Base-by-base conservation (phyloP, 2,329 filamentous ascomycete genomes). In the Trichoderma semiorbis region DNA sequence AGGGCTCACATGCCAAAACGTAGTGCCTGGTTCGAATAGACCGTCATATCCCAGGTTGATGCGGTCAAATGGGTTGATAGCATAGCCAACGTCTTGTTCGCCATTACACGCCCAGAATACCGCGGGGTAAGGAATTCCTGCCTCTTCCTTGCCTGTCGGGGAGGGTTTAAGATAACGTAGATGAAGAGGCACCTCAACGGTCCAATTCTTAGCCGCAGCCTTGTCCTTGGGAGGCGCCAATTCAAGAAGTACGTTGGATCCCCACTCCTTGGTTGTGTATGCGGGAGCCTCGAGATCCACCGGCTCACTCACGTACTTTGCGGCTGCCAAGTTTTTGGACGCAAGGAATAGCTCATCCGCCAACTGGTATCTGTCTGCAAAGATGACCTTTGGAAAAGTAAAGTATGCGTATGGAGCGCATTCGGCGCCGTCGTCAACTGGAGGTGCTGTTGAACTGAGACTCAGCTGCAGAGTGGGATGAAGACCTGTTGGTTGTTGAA, bases 281-380 rank as follows among this genome's bases (percentile, higher is more conserved):
- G 92, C 91, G 1, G 95, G 95, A 0, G 94, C 94, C 83, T 98
- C 95, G 68, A 98, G 90, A 75, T 98, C 95, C 7, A 95, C 92
- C 24, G 93, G 93, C 14, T 92, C 88, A 30, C 90, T 90, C 16
- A 93, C 87, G 74, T 91, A 89, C 58, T 87, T 90, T 53, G 97
- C 83, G 2, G 88, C 84, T 3, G 86, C 85, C 24, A 98, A 86
- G 78, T 97, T 93, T 77, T 97, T 94, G 1, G 93, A 95, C 4
- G 89, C 81, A 34, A 97, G 86, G 82, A 97, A 96, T 6, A 97
- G 85, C 0, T 87, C 81, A 79, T 95, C 93, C 28, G 84, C 85
- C 73, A 98, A 87, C 81, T 97, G 94, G 82, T 97, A 97, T 78
- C 91, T 91, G 83, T 98, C 95, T 50, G 92, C 89, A 81, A 98